Base-by-base conservation (phyloP, 352 stramenopile species). In the Globisporangium cylindrosporum region DNA sequence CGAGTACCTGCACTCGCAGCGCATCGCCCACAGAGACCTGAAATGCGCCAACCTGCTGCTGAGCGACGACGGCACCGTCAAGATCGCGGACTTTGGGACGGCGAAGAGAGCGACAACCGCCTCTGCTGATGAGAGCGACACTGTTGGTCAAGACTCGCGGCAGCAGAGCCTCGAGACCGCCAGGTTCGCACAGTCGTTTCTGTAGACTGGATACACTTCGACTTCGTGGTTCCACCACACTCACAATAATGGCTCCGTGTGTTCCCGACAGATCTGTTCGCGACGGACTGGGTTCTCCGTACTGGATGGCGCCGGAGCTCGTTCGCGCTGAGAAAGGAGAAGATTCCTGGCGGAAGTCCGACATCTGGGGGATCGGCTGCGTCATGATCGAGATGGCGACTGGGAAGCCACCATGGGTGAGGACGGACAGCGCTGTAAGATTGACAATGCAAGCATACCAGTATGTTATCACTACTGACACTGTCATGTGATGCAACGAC, bases 251-350 rank as follows among this genome's bases (percentile, higher is more conserved):
- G 2, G 38, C 5, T 48, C 38, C 6, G 38, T 20, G 38, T 48
- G 38, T 48, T 48, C 18, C 14, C 38, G 6, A 48, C 46, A 92
- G 82, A 55, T 93, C 85, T 0, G 82, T 90, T 24, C 77, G 82
- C 25, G 81, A 93, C 62, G 84, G 86, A 14, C 67, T 92, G n/a
- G 90, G 97, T 0, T 98, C 89, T 18, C 92, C 94, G n/a, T 97
- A 96, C 67, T 98, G 92, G 92, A 98, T 98, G 94, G 93, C 95
- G 7, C 95, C 96, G 0, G 96, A 99, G 81, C 83, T 98, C n/a
- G 90, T 98, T 24, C 91, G 88, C 18, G 88, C 91, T 20, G 80
- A 93, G 59, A 79, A 89, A 66, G 78, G 88, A 3, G 68, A 60
- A 0, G 77, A 94, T 48, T 78, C 74, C 22, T 97, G 91, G 91